phyloP scores from a whole-genome alignment of 257 asterid species.

The Solanum arcanum region DNA sequence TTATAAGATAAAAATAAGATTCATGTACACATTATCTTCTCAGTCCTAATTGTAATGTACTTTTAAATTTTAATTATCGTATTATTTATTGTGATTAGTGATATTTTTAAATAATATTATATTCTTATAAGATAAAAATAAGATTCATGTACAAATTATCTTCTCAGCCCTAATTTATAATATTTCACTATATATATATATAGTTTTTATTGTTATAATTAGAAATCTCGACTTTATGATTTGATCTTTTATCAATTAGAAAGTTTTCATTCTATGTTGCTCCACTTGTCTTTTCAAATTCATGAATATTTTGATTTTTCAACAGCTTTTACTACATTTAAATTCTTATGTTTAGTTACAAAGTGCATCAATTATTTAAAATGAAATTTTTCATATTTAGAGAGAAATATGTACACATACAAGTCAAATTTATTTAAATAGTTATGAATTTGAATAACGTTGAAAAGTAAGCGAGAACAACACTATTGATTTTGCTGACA shows the following conservation, averaged over 20 bases:
- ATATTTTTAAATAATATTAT: background rate
- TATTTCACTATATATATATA: background rate
- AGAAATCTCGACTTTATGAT: background rate
- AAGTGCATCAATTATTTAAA: background rate
- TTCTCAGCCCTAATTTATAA: accelerated
- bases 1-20: background rate
- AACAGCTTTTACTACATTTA: accelerated
- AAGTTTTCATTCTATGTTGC: background rate
- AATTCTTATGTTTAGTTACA: background rate
- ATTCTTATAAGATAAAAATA: background rate
- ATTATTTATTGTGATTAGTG: too few species aligned
- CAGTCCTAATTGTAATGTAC: accelerated
- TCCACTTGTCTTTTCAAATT: background rate
- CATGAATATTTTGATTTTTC: background rate
- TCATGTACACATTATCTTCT: background rate
- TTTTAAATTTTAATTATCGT: too few species aligned
- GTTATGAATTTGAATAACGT: too few species aligned
- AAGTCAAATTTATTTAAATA: too few species aligned
- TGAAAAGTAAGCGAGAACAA: too few species aligned
- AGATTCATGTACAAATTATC: background rate
- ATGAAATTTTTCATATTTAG: too few species aligned
- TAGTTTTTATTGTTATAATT: background rate
- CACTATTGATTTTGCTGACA: too few species aligned
- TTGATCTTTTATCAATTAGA: background rate
- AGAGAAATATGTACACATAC: background rate